Conservation (phyloP, 441 rosid species). For the Erodium texanum region DNA sequence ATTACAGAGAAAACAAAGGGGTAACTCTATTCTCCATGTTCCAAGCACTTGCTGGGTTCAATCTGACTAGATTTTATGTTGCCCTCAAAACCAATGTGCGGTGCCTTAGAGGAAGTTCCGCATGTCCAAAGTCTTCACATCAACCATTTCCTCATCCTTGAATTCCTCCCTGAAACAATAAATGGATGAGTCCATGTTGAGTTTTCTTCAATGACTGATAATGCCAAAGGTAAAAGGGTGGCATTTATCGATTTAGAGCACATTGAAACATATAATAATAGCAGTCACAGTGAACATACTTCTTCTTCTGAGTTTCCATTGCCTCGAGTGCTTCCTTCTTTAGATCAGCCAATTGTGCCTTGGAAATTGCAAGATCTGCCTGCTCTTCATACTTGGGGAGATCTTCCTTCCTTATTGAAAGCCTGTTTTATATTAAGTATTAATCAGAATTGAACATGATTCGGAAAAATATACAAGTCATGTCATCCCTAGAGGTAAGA, state of each 20-base stretch:
- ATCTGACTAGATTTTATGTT: no score
- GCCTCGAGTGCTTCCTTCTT: conserved; percentile 82
- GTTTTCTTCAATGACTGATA: neutral
- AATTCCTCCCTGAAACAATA: conserved; percentile 70
- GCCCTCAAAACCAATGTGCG: neutral
- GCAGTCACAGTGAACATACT: conserved; percentile 28
- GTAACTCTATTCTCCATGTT: conserved; percentile 7
- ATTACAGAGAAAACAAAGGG: conserved; percentile 11
- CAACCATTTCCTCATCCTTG: conserved; percentile 63
- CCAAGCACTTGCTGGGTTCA: neutral
- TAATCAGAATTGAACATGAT: neutral
- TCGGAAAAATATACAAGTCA: neutral
- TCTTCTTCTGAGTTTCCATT: conserved; percentile 86
- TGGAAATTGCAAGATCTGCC: conserved; percentile 69
- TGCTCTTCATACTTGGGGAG: conserved; percentile 85
- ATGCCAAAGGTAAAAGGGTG: neutral
- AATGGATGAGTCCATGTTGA: neutral
- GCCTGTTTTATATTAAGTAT: conserved; percentile 34
- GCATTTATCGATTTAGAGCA: no score
- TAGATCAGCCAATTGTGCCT: conserved; percentile 81
- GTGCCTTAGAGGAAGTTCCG: conserved; percentile 64
- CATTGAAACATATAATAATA: neutral
- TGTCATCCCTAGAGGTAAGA: no score
- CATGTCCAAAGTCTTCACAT: conserved; percentile 79
- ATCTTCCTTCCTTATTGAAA: conserved; percentile 75